Conservation (phyloP, 768 basidiomycete species). For the Pisolithus tinctorius region DNA sequence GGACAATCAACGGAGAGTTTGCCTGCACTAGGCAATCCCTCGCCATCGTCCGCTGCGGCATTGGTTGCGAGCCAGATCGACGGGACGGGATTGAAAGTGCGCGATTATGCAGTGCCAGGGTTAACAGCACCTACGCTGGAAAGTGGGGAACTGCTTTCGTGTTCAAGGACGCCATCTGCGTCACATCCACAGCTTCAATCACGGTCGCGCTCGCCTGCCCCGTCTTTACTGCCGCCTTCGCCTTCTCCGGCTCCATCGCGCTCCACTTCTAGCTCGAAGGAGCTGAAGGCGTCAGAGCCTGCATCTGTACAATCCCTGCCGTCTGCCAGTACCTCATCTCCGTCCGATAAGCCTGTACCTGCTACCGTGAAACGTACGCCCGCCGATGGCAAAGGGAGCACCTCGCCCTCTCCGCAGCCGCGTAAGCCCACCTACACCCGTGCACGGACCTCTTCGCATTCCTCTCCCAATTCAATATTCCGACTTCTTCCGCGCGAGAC, state of each 20-base stretch:
- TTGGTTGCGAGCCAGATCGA: neutral
- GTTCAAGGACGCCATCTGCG: neutral
- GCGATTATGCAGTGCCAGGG: neutral
- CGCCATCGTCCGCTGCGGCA: neutral
- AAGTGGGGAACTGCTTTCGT: neutral
- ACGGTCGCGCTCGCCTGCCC: neutral
- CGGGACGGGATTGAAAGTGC: neutral
- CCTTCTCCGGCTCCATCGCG: neutral
- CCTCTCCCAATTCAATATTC: constrained; percentile 80
- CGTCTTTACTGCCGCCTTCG: neutral
- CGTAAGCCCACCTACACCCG: constrained; percentile 34
- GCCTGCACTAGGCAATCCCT: constrained; percentile 16
- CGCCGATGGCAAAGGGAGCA: neutral
- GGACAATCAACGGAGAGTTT: constrained; percentile 71
- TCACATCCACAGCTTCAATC: neutral
- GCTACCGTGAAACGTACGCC: neutral
- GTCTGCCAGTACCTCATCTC: neutral
- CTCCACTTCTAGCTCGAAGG: neutral
- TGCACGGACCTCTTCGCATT: constrained; percentile 16
- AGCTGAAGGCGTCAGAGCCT: neutral
- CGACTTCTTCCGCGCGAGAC: constrained; percentile 91
- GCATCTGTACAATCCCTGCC: too few relatives aligned
- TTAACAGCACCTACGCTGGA: constrained; percentile 4
- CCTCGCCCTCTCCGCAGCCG: constrained; percentile 51
- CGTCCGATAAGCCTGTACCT: neutral